phyloP scores from a whole-genome alignment of 306 rosid species.

The Datisca glomerata region DNA sequence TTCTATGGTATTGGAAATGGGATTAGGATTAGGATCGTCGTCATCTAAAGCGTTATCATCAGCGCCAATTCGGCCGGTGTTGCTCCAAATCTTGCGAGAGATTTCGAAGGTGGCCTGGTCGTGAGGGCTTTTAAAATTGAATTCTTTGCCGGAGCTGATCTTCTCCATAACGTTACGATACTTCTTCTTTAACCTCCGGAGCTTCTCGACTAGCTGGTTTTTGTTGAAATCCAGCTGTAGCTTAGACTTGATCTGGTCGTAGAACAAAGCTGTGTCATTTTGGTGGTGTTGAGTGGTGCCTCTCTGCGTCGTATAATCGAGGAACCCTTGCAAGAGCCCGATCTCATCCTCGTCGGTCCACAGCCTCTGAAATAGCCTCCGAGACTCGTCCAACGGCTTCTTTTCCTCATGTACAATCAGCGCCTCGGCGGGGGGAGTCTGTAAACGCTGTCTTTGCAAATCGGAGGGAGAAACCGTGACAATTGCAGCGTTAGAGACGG shows the following conservation, averaged over 20 bases:
- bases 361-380: constrained; percentile 34
- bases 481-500: constrained; percentile 5
- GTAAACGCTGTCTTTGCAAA: constrained; percentile 16
- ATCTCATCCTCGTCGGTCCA: constrained; percentile 64
- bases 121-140: constrained; percentile 50
- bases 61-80: constrained; percentile 25
- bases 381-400: constrained; percentile 27
- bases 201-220: constrained; percentile 58
- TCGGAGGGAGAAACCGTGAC: constrained; percentile 2
- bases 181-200: constrained; percentile 68
- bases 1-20: constrained; percentile 16
- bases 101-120: constrained; percentile 70
- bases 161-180: constrained; percentile 36
- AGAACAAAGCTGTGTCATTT: constrained; percentile 43
- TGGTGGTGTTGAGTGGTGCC: constrained; percentile 14
- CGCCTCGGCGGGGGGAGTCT: constrained; percentile 4
- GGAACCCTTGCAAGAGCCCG: constrained; percentile 40
- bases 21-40: constrained; percentile 42
- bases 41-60: constrained; percentile 47
- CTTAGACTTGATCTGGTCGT: constrained; percentile 49
- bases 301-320: constrained; percentile 26
- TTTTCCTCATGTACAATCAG: constrained; percentile 25
- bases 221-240: constrained; percentile 41
- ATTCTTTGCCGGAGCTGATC: constrained; percentile 34
- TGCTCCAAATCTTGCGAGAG: constrained; percentile 80